Base-by-base conservation (phyloP, 2,329 filamentous ascomycete genomes). In the Curvularia lunata region DNA sequence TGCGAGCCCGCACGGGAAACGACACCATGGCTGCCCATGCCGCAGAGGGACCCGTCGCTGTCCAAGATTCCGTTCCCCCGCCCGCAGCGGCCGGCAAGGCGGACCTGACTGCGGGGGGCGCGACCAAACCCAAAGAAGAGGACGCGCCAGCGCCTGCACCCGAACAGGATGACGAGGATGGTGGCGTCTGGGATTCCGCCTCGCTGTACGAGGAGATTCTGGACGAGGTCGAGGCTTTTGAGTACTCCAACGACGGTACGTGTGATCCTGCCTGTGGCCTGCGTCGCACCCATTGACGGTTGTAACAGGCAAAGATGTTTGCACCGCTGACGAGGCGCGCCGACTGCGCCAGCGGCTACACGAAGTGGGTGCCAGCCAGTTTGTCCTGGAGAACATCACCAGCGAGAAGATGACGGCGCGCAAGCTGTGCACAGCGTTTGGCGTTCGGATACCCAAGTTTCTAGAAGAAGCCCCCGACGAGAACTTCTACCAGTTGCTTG, bases 361-460 rank as follows among this genome's bases (percentile, higher is more conserved):
- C 72, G 83, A 86, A 51, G 82, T 92, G 61, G 93, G 93, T n/a
- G 90, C 91, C 21, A 84, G 86, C 59, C 84, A 88, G 59, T 96
- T 97, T 75, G 87, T 91, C 71, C 82, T 86, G 67, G 84, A 88
- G 48, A 73, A 71, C 66, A 74, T 77, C 52, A 77, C 74, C 62
- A 83, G 83, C 52, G 87, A 88, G 30, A 83, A 82, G 50, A 88
- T 95, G 73, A 88, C 89, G 19, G 90, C 90, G 53, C 92, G 90
- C 78, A 94, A 91, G 77, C 83, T 97, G 28, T 87, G 94, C 72
- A 92, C 91, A 8, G 93, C 92, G 13, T 97, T 97, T 80, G 88
- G 88, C 58, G 86, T 97, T 66, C 82, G 85, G 38, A 86, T 91
- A 42, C 91, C 91, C 2, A 76, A 81, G 37, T 92, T 92, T 71